Percentiles rank a stretch among this genome's conserved stretches.
Evolutionary conservation across 768 basidiomycete genomes (phyloP).

Genomic region (Suillus luteus): DNA sequence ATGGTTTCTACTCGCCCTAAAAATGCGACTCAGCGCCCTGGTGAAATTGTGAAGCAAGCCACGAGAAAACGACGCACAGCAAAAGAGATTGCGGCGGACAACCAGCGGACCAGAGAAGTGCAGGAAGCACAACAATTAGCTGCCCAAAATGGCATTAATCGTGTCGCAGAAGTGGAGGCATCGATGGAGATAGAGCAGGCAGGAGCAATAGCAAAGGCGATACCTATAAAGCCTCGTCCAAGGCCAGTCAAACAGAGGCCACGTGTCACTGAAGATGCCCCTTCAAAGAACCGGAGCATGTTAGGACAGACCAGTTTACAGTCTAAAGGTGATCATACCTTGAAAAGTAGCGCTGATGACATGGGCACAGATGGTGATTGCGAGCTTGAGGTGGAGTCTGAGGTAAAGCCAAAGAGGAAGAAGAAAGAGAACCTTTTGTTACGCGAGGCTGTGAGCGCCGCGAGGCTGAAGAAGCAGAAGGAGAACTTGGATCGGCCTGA

Average conservation of each 20-base stretch:
- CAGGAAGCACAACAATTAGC: slow-evolving; percentile 6
- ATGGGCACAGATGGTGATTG: not conserved
- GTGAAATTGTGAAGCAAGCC: slow-evolving; percentile 6
- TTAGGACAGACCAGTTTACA: not conserved
- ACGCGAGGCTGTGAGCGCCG: not conserved
- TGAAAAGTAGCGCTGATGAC: not conserved
- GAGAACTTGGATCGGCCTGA: not conserved
- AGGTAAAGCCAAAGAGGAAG: not conserved
- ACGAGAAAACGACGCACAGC: slow-evolving; percentile 12
- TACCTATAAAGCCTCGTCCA: not conserved
- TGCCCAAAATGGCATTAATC: not conserved
- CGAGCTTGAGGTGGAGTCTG: not conserved
- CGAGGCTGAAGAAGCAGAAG: not conserved
- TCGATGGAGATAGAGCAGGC: slow-evolving; percentile 9
- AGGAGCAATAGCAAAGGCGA: not conserved
- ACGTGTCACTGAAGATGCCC: not conserved
- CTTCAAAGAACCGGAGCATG: not conserved
- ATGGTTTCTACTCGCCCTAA: not conserved
- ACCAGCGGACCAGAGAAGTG: slow-evolving; percentile 4
- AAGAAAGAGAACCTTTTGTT: not conserved
- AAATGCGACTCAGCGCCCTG: slow-evolving; percentile 14
- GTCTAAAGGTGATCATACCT: not conserved
- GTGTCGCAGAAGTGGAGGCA: slow-evolving; percentile 9
- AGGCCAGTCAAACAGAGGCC: not conserved
- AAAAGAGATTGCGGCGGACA: slow-evolving; percentile 13